Base-by-base conservation (phyloP, 345 rosid genomes). In the Melastoma malabathricum region DNA sequence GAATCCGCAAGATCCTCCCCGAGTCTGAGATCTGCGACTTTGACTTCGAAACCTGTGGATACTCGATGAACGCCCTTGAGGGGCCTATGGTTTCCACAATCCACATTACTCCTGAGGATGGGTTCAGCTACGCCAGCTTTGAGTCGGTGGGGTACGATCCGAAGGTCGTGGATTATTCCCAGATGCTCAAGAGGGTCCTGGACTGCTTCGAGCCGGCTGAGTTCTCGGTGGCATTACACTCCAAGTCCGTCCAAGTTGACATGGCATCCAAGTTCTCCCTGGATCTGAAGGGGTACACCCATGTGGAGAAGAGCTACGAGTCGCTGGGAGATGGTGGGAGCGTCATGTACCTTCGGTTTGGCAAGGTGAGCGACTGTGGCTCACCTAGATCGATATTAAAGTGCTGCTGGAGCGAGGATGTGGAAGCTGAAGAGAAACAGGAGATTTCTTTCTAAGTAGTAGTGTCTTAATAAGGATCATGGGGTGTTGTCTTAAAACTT, bases 31-130 rank as follows among this genome's bases (percentile, higher is more conserved):
- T 92, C 52, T 92, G 98, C 13, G 98, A 87, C 64, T 87, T 86
- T 65, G 88, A 87, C 46, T 92, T 92, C 56, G 96, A 92, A 15
- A 93, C 98, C 1, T 92, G 98, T 45, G 98, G 98, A 44, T 92
- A 92, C 76, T 92, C 98, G 4, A 92, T 92, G 98, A 92, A 92
- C 66, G 64, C 87, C 3, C 67, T 92, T n/a, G 96, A 92, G 71
- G 74, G 75, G 25, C 75, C 58, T 60, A 89, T 93, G 0, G 67
- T 84, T 39, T 92, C 98, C 16, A 92, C 98, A 0, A 82, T 92
- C 50, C 98, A 92, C 54, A 75, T 92, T 19, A 92, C 96, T 2
- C 95, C 96, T 8, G 98, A 87, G 54, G 98, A 80, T 16, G 95
- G 95, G 51, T 92, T 86, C 62, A 92, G 98, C 61, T 92, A 92